Evolutionary conservation across 768 basidiomycete species (phyloP), one percentile per base, ranked within the genome.

Genomic region (Tylopilus plumbeoviolaceoides): DNA sequence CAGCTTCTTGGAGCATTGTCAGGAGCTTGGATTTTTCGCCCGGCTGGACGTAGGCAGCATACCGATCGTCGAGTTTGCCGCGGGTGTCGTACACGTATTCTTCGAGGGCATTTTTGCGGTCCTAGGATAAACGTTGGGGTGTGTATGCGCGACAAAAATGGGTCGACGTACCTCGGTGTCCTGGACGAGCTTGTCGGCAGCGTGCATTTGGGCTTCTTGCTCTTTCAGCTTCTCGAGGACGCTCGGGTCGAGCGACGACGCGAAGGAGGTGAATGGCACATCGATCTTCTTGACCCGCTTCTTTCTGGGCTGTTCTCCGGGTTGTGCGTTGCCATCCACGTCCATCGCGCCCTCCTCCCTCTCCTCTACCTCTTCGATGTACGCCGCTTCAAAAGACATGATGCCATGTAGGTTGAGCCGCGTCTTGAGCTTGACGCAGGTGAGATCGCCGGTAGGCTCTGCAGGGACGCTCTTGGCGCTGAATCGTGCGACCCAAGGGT

Each of bases 51-150:
- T 77, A 98, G 12, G 81, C 44, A 17, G 85, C 84, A 64, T 90
- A 97, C 47, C 88, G 83, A 44, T 87, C 90, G 35, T 98, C 95
- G 55, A 99, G 81, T 75, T 97, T 95, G 71, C 82, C 76, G 36
- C 94, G 89, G 64, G 80, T 93, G 70, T 98, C 95, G 73, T 98
- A 98, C 53, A 98, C 89, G 75, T 95, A 98, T 74, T 98, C 97
- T 75, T 99, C 95, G 14, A 99, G 84, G 5, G 95, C 94, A 68
- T 99, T 99, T 77, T 98, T 99, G 71, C 91, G 85, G 72, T 98
- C 91, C 92, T 95, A 15, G 30, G n/a, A 4, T 11, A 30, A 7
- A 50, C 21, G 48, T 20, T 11, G 14, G 27, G 23, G 44, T 35
- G 33, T 58, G 35, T 61, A 57, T 48, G 48, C 36, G 23, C 25